Evolutionary conservation across 1,139 yeast genomes (phyloP).

Genomic region (Lizanozyma gosingica): DNA sequence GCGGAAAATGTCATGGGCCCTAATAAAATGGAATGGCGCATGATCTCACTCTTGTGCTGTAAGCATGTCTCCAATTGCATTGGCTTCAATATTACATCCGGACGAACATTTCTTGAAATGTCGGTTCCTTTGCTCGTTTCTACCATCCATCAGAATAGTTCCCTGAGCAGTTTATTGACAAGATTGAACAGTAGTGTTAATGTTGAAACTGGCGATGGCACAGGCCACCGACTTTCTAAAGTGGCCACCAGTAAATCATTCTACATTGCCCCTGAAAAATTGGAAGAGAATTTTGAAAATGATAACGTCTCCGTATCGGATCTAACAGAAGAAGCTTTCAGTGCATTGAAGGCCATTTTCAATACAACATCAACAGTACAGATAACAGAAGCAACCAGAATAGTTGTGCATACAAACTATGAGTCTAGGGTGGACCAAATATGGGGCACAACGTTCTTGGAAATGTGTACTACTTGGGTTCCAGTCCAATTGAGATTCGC

Average conservation of each 20-base stretch:
- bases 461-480: constrained; percentile 64
- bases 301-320: constrained; percentile 17
- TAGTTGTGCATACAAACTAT: constrained; percentile 30
- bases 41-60: constrained; percentile 38
- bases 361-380: constrained; percentile 43
- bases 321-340: constrained; percentile 28
- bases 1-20: constrained; percentile 17
- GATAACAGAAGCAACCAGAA: constrained; percentile 36
- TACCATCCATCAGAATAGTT: constrained; percentile 15
- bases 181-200: constrained; percentile 18
- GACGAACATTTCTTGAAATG: constrained; percentile 26
- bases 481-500: constrained; percentile 85
- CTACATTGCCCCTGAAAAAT: constrained; percentile 10
- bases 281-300: constrained; percentile 23
- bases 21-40: constrained; percentile 39
- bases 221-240: constrained; percentile 16
- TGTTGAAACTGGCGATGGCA: constrained; percentile 14
- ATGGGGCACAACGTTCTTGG: constrained; percentile 56
- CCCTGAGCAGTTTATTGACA: constrained; percentile 12
- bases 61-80: constrained; percentile 35
- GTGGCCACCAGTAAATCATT: constrained; percentile 19
- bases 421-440: constrained; percentile 13
- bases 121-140: constrained; percentile 35
- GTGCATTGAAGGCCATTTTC: constrained; percentile 40
- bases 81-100: constrained; percentile 29